Percentiles rank a stretch among this genome's conserved stretches.
phyloP scores from a whole-genome alignment of 805 yeast genomes.

The Kregervanrija delftensis region DNA sequence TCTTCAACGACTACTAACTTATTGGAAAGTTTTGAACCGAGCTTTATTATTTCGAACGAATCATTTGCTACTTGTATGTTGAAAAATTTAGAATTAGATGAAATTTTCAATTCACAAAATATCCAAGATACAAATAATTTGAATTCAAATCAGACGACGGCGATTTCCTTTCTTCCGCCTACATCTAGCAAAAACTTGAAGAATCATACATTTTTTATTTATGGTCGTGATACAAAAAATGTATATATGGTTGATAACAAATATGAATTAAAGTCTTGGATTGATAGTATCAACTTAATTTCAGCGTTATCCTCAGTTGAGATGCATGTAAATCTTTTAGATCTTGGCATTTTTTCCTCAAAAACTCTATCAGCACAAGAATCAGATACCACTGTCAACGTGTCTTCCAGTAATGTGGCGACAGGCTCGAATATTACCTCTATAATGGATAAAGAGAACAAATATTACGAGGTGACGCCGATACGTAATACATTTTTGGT shows the following conservation, averaged over 20 bases:
- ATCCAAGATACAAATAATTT: neutral
- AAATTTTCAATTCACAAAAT: constrained; percentile 9
- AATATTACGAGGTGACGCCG: no score
- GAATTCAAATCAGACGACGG: neutral
- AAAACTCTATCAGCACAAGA: no score
- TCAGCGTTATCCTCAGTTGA: no score
- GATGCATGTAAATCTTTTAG: no score
- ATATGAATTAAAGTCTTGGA: constrained; percentile 55
- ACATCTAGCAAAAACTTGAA: constrained; percentile 4
- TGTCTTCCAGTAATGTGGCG: no score
- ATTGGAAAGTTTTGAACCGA: constrained; percentile 21
- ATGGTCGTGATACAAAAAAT: constrained; percentile 34
- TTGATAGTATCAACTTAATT: constrained; percentile 47
- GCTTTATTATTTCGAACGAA: constrained; percentile 18
- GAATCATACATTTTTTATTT: constrained; percentile 30
- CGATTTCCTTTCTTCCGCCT: no score
- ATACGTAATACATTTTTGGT: no score
- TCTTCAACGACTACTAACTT: constrained; percentile 13
- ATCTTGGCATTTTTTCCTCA: no score
- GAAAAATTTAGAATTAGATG: constrained; percentile 20
- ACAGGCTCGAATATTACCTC: no score
- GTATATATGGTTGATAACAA: constrained; percentile 35
- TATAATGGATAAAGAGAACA: no score
- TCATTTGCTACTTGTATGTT: constrained; percentile 25
- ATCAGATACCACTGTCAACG: no score